Evolutionary conservation across 441 rosid genomes (phyloP).

Genomic region (Metrosideros polymorpha): DNA sequence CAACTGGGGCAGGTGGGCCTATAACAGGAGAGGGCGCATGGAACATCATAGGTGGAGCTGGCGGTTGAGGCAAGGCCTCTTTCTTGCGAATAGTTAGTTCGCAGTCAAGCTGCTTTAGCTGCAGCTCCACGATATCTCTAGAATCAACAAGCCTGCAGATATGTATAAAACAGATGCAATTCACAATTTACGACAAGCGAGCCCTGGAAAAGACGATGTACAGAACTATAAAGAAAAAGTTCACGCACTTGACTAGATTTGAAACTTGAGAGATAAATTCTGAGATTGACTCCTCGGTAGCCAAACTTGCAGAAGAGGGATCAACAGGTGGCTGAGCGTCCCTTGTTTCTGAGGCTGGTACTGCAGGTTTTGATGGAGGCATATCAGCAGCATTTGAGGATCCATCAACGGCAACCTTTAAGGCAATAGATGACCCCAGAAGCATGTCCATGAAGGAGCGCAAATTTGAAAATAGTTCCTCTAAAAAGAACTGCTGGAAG

Average conservation of each 20-base stretch:
- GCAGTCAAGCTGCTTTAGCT: constrained; percentile 72
- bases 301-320: constrained; percentile 30
- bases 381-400: constrained; percentile 42
- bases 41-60: constrained; percentile 40
- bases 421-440: constrained; percentile 43
- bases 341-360: constrained; percentile 23
- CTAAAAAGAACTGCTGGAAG: constrained; percentile 23
- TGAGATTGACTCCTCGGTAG: constrained; percentile 58
- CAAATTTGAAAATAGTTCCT: constrained; percentile 19
- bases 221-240: neutral
- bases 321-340: constrained; percentile 26
- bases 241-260: constrained; percentile 69
- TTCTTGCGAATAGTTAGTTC: constrained; percentile 71
- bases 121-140: constrained; percentile 80
- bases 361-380: constrained; percentile 24
- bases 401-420: constrained; percentile 54
- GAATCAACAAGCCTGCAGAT: constrained; percentile 79
- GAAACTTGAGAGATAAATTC: constrained; percentile 72
- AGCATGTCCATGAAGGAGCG: constrained; percentile 30
- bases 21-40: constrained; percentile 34
- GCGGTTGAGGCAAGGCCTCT: constrained; percentile 66
- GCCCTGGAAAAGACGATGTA: neutral
- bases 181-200: neutral
- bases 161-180: neutral
- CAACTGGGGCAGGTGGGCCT: constrained; percentile 18